Evolutionary conservation across 2,329 filamentous ascomycete species (phyloP).

Genomic region (Trichoderma koningii): DNA sequence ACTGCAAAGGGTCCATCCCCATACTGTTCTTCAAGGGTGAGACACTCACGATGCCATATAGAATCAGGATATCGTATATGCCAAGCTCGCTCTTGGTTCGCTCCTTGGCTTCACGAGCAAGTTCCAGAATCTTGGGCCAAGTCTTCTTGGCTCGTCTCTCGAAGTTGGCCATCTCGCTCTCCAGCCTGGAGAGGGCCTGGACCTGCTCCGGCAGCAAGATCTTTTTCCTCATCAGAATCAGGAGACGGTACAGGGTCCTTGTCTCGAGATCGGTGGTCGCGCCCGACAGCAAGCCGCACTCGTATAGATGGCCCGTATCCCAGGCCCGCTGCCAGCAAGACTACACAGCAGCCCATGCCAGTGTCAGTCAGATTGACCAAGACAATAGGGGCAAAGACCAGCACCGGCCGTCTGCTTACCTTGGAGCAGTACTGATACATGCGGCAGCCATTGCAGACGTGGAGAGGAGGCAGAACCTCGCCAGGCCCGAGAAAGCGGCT

Average conservation of each 20-base stretch:
- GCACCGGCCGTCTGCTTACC: not conserved
- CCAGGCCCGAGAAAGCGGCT: not conserved
- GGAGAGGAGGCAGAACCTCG: not conserved
- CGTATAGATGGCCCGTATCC: constrained; percentile 23
- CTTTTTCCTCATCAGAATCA: constrained; percentile 12
- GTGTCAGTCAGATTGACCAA: not conserved
- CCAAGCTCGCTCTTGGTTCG: constrained; percentile 13
- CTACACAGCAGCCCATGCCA: not conserved
- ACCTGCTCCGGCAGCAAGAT: constrained; percentile 10
- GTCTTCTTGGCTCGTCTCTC: not conserved
- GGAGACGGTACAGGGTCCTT: constrained; percentile 11
- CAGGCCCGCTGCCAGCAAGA: constrained; percentile 18
- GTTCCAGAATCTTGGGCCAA: not conserved
- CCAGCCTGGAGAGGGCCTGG: constrained; percentile 2
- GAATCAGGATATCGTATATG: not conserved
- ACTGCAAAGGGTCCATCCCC: no score
- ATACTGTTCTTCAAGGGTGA: no score
- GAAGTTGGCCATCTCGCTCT: not conserved
- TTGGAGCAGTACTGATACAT: constrained; percentile 24
- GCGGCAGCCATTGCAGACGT: constrained; percentile 8
- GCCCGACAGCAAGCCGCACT: constrained; percentile 8
- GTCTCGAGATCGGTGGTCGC: not conserved
- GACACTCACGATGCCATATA: constrained; percentile 23
- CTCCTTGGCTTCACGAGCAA: constrained; percentile 14
- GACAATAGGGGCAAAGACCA: not conserved